These are phyloP conservation scores for Macrolepiota albuminosa DNA, from an alignment of 768 basidiomycete species.

Conservation along the genomic window DNA sequence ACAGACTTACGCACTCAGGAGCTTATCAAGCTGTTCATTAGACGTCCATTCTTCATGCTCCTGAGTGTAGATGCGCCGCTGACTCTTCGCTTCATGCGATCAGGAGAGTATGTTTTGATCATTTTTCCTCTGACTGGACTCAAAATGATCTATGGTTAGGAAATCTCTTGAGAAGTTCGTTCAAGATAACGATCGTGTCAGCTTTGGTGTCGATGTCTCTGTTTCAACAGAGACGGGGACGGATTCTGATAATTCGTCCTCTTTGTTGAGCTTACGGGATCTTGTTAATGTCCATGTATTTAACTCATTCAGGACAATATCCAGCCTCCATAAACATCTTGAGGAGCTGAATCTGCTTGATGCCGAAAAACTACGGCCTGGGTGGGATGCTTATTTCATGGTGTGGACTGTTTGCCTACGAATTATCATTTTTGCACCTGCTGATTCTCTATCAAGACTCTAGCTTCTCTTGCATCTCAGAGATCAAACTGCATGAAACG, in stretches of 20 bases:
- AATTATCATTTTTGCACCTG: neutral
- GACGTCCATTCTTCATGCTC: conserved; percentile 88
- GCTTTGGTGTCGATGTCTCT: conserved; percentile 45
- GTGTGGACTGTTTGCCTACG: conserved; percentile 31
- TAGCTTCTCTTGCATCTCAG: conserved; percentile 85
- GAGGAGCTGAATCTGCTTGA: conserved; percentile 66
- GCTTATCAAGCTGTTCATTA: conserved; percentile 65
- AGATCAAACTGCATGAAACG: conserved; percentile 97
- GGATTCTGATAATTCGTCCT: conserved; percentile 17
- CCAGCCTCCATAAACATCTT: conserved; percentile 57
- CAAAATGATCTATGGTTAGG: conserved; percentile 2
- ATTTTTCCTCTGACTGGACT: neutral
- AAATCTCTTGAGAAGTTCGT: conserved; percentile 71
- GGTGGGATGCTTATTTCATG: conserved; percentile 99
- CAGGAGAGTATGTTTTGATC: conserved; percentile 37
- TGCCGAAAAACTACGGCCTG: conserved; percentile 73
- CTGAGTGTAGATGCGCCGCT: conserved; percentile 82
- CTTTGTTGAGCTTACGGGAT: conserved; percentile 29
- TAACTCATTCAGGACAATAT: conserved; percentile 56
- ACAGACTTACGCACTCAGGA: conserved; percentile 54
- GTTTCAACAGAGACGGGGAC: conserved; percentile 10
- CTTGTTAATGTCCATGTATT: conserved; percentile 55
- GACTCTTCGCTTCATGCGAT: conserved; percentile 59
- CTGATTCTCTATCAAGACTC: conserved; percentile 48
- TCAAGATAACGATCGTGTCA: conserved; percentile 58